These are phyloP conservation scores for Cochlearia excelsa DNA, from an alignment of 345 rosid species.

Conservation along the genomic window DNA sequence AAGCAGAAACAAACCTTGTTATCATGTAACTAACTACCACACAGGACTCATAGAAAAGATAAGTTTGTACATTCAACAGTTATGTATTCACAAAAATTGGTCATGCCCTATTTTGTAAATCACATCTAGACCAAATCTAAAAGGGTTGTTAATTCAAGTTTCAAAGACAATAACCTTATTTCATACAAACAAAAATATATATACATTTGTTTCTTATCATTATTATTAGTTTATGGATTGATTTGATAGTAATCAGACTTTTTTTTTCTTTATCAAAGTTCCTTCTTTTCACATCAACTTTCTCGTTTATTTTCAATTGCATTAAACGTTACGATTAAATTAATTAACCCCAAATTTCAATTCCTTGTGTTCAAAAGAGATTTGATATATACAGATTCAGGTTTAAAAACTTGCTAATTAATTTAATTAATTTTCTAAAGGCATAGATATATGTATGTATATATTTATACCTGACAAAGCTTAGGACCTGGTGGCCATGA, in stretches of 20 bases:
- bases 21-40: background rate
- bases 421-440: background rate
- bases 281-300: background rate
- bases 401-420: background rate
- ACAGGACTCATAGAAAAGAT: no score
- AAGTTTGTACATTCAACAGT: background rate
- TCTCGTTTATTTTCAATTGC: background rate
- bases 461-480: constrained; percentile 55
- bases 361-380: background rate
- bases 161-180: background rate
- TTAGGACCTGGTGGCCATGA: constrained; percentile 55
- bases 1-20: background rate
- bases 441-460: background rate
- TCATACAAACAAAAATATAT: background rate
- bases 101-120: background rate
- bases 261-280: constrained; percentile 7
- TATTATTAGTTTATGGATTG: background rate
- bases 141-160: background rate
- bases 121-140: background rate
- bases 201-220: constrained; percentile 3
- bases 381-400: background rate
- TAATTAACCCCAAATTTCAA: background rate
- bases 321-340: background rate
- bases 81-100: background rate
- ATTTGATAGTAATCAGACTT: background rate